Evolutionary conservation across 2,329 filamentous ascomycete genomes (phyloP).

Genomic region (Nemania bipapillata): DNA sequence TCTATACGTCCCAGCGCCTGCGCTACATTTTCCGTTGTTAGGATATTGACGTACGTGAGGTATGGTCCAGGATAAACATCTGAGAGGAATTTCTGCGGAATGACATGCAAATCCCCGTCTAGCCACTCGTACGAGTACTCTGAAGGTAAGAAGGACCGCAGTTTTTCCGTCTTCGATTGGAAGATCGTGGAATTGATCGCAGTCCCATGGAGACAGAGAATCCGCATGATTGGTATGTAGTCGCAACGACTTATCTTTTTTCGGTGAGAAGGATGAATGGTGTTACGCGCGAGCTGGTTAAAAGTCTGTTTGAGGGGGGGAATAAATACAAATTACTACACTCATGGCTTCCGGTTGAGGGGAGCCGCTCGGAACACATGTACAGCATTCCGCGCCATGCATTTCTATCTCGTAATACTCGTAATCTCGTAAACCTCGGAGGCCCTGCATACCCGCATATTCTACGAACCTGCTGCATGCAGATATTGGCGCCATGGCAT

Average conservation of each 20-base stretch:
- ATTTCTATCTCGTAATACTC: not conserved
- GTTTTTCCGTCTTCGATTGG: constrained; percentile 23
- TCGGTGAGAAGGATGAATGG: constrained; percentile 3
- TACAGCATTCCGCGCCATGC: not conserved
- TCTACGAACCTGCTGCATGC: not conserved
- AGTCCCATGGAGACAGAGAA: constrained; percentile 25
- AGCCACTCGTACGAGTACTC: constrained; percentile 25
- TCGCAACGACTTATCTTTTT: not conserved
- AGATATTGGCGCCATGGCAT: constrained; percentile 11
- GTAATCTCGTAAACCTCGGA: not conserved
- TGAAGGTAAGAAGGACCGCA: constrained; percentile 13
- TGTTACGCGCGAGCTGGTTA: not conserved
- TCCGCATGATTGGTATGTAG: constrained; percentile 5
- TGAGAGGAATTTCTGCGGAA: constrained; percentile 21
- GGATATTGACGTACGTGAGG: constrained; percentile 23
- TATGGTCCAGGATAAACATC: constrained; percentile 23
- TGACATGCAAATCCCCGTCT: constrained; percentile 12
- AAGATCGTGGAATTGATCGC: constrained; percentile 21
- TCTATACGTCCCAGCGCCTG: constrained; percentile 17
- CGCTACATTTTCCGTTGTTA: constrained; percentile 19
- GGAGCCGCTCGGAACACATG: not conserved
- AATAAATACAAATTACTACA: constrained; percentile 18
- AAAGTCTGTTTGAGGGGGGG: not conserved
- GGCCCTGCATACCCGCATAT: not conserved
- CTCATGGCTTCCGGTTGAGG: constrained; percentile 5